phyloP scores from a whole-genome alignment of 2,329 filamentous ascomycete species.

The Scytalidium sp. region DNA sequence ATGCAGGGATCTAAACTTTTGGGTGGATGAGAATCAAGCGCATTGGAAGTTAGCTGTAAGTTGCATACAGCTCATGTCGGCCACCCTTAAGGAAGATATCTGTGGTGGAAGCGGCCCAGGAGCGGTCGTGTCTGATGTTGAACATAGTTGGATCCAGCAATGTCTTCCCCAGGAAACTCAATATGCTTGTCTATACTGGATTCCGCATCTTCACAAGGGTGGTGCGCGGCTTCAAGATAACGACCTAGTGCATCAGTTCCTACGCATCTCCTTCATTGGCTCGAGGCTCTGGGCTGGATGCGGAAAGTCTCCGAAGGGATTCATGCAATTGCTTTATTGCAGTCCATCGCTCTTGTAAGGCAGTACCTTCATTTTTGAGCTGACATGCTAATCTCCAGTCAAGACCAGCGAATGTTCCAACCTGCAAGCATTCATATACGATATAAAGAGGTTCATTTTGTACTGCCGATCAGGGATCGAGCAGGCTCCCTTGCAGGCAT shows the following conservation, averaged over 20 bases:
- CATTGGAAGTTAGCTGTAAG: slow-evolving; percentile 3
- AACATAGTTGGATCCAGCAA: slow-evolving; percentile 5
- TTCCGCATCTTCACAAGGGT: slow-evolving; percentile 23
- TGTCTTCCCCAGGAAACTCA: slow-evolving; percentile 15
- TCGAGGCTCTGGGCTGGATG: slow-evolving; percentile 3
- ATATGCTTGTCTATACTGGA: slow-evolving; percentile 24
- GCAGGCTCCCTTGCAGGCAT: slow-evolving; percentile 28
- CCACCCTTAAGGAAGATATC: slow-evolving; percentile 16
- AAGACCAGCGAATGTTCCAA: slow-evolving; percentile 1
- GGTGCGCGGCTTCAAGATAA: slow-evolving; percentile 18
- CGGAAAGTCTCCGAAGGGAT: not conserved
- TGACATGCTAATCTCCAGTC: not conserved
- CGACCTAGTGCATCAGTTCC: slow-evolving; percentile 30
- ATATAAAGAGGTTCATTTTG: slow-evolving; percentile 15
- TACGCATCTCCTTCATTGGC: slow-evolving; percentile 36
- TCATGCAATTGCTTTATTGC: not conserved
- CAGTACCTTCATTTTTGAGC: not conserved
- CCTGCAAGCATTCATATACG: slow-evolving; percentile 11
- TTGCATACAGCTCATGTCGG: slow-evolving; percentile 6
- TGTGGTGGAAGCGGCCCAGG: slow-evolving; percentile 14
- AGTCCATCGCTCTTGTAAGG: not conserved
- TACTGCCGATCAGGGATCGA: slow-evolving; percentile 20
- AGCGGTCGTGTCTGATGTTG: slow-evolving; percentile 3
- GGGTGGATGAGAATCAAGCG: slow-evolving; percentile 6
- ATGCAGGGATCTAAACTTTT: slow-evolving; percentile 4